Conservation (phyloP, 257 asterid genomes). For the Salvia rosmarinus region DNA sequence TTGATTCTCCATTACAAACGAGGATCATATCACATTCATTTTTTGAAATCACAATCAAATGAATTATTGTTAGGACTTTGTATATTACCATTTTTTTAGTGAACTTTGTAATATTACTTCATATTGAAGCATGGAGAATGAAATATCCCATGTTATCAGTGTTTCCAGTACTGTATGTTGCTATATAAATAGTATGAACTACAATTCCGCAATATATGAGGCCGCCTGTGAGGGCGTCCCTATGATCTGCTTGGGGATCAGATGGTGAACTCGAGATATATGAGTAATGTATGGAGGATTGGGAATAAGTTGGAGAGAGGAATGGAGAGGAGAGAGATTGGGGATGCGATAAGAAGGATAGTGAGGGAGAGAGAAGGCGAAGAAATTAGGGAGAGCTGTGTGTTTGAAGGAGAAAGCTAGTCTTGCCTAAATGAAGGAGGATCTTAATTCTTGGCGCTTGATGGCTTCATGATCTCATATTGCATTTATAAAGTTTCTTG, state of each 20-base stretch:
- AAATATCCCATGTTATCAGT: too few species aligned
- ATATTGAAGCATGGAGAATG: too few species aligned
- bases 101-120: too few species aligned
- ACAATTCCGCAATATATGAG: conserved; percentile 25
- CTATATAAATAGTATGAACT: too few species aligned
- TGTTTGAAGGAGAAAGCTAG: conserved; percentile 38
- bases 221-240: conserved; percentile 48
- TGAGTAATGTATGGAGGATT: conserved; percentile 40
- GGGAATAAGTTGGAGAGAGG: conserved; percentile 41
- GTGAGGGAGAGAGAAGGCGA: conserved; percentile 38
- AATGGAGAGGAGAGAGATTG: conserved; percentile 34
- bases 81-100: too few species aligned
- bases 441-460: conserved; percentile 32
- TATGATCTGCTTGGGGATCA: conserved; percentile 47
- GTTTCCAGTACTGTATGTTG: too few species aligned
- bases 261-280: conserved; percentile 43
- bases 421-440: conserved; percentile 30
- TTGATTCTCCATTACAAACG: too few species aligned
- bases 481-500: too few species aligned
- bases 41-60: too few species aligned
- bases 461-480: conserved; percentile 29
- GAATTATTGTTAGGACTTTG: too few species aligned
- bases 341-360: conserved; percentile 22
- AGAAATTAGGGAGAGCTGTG: conserved; percentile 31
- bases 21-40: too few species aligned